phyloP scores from a whole-genome alignment of 306 rosid genomes.

The Phaseolus lunatus region DNA sequence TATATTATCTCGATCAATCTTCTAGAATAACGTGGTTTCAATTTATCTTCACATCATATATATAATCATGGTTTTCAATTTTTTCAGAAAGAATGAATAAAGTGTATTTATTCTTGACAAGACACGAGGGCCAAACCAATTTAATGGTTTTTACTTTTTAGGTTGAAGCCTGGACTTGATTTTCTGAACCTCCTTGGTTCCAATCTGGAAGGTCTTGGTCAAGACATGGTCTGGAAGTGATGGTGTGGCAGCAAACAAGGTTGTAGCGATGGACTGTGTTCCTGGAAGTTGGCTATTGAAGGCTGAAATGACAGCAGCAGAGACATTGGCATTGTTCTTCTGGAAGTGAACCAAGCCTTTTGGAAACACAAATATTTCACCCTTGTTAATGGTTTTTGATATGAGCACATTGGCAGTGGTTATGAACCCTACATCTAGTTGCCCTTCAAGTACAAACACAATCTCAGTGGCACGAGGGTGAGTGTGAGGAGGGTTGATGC shows the following conservation, averaged over 20 bases:
- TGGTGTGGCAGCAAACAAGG: slow-evolving; percentile 75
- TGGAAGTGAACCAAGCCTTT: slow-evolving; percentile 82
- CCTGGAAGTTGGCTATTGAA: slow-evolving; percentile 94
- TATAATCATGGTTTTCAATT: background rate
- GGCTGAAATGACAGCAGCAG: slow-evolving; percentile 75
- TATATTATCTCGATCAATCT: too few species aligned
- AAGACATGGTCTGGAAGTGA: slow-evolving; percentile 71
- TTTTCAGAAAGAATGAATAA: background rate
- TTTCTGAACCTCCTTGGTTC: slow-evolving; percentile 65
- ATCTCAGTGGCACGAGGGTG: slow-evolving; percentile 96
- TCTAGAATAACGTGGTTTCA: too few species aligned
- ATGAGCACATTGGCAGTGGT: slow-evolving; percentile 72
- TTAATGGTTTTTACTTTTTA: slow-evolving; percentile 44
- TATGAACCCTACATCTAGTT: slow-evolving; percentile 78
- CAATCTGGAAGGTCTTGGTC: slow-evolving; percentile 70
- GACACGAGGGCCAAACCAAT: background rate
- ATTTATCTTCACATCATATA: background rate
- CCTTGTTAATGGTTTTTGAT: slow-evolving; percentile 68
- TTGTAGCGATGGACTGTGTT: slow-evolving; percentile 60
- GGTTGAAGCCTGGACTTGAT: slow-evolving; percentile 78
- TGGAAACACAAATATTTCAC: slow-evolving; percentile 86
- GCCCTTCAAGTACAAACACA: slow-evolving; percentile 76
- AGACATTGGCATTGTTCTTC: slow-evolving; percentile 65
- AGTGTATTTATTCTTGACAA: background rate
- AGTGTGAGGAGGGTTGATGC: slow-evolving; percentile 92